Conservation (phyloP, 805 yeast genomes). For the Candida glaebosa region DNA sequence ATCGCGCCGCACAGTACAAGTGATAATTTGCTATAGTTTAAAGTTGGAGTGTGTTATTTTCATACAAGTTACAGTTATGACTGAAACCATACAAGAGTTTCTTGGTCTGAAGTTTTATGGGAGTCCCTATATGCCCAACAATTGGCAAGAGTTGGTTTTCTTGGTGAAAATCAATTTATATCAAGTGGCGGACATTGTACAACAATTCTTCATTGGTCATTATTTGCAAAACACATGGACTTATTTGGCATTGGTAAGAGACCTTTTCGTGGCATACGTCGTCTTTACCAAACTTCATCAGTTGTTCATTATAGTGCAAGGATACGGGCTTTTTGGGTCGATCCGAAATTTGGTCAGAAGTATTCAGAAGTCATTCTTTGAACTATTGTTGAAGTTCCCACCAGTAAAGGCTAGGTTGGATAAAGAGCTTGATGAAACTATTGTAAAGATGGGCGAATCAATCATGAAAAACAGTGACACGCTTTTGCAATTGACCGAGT, state of each 20-base stretch:
- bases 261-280: slow-evolving; percentile 14
- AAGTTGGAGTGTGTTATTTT: neutral
- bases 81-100: slow-evolving; percentile 1
- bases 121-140: slow-evolving; percentile 20
- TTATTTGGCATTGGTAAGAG: slow-evolving; percentile 12
- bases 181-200: neutral
- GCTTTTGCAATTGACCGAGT: slow-evolving; percentile 39
- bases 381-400: slow-evolving; percentile 44
- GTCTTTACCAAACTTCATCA: slow-evolving; percentile 10
- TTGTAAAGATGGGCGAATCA: slow-evolving; percentile 49
- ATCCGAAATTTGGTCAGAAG: slow-evolving; percentile 11
- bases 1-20: neutral
- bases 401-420: slow-evolving; percentile 55
- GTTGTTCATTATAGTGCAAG: slow-evolving; percentile 17
- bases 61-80: neutral
- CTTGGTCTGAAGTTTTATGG: slow-evolving; percentile 17
- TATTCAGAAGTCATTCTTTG: slow-evolving; percentile 22
- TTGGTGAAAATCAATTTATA: slow-evolving; percentile 4
- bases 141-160: slow-evolving; percentile 13
- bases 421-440: slow-evolving; percentile 50
- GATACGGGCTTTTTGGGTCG: slow-evolving; percentile 41
- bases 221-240: neutral
- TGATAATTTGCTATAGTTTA: neutral
- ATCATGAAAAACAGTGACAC: slow-evolving; percentile 53
- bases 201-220: slow-evolving; percentile 1